Percentiles rank a stretch among this genome's conserved stretches.
Conservation (phyloP, 1,139 yeast genomes). For the Scheffersomyces illinoinensis region DNA sequence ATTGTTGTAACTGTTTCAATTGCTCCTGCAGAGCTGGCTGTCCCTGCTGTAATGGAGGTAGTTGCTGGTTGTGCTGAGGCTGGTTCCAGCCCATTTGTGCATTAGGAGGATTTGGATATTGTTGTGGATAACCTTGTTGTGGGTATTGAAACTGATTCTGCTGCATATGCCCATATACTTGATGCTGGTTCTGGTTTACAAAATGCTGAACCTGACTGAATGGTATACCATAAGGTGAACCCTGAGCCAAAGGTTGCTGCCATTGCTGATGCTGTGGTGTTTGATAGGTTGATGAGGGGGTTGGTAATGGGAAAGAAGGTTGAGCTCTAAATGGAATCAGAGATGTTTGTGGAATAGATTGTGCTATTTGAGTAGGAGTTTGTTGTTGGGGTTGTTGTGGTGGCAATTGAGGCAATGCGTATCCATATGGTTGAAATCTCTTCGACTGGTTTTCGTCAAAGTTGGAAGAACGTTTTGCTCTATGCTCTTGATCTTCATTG, state of each 20-base stretch:
- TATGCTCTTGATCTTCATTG: conserved; percentile 3
- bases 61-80: conserved; percentile 3
- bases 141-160: not conserved
- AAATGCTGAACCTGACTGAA: conserved; percentile 12
- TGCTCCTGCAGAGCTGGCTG: conserved; percentile 15
- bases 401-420: conserved; percentile 16
- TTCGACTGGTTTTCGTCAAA: conserved; percentile 7
- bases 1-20: conserved; percentile 31
- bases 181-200: conserved; percentile 6
- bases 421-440: conserved; percentile 26
- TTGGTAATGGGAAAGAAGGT: conserved; percentile 1
- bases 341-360: not conserved
- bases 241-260: conserved; percentile 7
- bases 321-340: conserved; percentile 1
- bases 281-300: not conserved
- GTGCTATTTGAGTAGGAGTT: not conserved
- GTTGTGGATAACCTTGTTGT: conserved; percentile 1
- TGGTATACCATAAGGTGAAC: conserved; percentile 17
- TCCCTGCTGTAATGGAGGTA: conserved; percentile 6
- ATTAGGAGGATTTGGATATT: not conserved
- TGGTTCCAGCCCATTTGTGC: not conserved
- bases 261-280: conserved; percentile 2
- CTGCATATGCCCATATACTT: conserved; percentile 1
- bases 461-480: conserved; percentile 5
- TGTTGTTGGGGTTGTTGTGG: conserved; percentile 10